These are phyloP conservation scores for Solanum arcanum DNA, from an alignment of 257 asterid genomes.

Conservation along the genomic window DNA sequence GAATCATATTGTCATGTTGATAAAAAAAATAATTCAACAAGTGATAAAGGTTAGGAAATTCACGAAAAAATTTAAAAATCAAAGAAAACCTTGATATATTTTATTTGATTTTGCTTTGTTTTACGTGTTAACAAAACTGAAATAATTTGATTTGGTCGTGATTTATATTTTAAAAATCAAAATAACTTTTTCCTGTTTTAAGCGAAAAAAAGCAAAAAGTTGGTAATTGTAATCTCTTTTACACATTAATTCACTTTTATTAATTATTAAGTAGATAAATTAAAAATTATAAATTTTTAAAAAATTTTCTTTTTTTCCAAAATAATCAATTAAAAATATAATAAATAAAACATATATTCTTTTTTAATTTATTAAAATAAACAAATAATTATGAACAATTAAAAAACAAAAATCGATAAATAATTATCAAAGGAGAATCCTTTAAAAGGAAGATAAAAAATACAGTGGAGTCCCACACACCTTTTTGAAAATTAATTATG, in stretches of 20 bases:
- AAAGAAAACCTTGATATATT: background rate
- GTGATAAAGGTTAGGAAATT: background rate
- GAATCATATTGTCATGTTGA: background rate
- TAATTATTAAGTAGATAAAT: no score
- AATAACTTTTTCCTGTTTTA: no score
- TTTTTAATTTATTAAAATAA: no score
- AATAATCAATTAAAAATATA: no score
- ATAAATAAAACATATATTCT: no score
- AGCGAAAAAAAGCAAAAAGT: background rate
- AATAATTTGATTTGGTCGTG: background rate
- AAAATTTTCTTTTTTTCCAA: no score
- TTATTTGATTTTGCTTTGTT: background rate
- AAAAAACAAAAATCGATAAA: no score
- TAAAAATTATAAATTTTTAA: no score
- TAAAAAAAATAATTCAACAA: background rate
- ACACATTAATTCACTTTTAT: accelerated
- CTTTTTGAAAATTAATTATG: background rate
- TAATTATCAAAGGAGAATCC: no score
- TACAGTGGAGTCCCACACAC: background rate
- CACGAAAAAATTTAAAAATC: background rate
- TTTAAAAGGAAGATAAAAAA: background rate
- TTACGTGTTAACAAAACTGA: background rate
- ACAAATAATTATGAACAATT: no score
- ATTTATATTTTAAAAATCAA: background rate
- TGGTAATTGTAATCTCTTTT: background rate